Conservation (phyloP, 2,329 filamentous ascomycete species). For the Monosporascus sp. region DNA sequence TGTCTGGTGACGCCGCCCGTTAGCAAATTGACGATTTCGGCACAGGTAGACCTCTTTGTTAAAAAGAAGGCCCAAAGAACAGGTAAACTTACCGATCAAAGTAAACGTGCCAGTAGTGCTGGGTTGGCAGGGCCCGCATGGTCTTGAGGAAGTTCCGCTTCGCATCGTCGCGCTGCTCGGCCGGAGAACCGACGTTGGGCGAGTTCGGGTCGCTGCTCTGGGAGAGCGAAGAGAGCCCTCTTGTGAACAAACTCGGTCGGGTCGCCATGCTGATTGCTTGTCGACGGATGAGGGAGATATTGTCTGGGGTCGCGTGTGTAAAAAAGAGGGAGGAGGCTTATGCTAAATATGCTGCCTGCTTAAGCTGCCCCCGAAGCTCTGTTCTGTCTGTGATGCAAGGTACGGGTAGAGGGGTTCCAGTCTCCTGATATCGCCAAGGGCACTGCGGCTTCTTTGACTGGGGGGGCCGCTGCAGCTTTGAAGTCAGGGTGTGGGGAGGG, state of each 20-base stretch:
- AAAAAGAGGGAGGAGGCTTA: slow-evolving; percentile 1
- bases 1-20: slow-evolving; percentile 25
- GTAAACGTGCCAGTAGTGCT: slow-evolving; percentile 75
- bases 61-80: not conserved
- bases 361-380: not conserved
- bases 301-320: slow-evolving; percentile 11
- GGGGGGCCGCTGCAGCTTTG: not conserved
- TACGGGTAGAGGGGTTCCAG: not conserved
- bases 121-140: slow-evolving; percentile 66
- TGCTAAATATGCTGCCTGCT: not conserved
- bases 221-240: slow-evolving; percentile 57
- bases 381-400: not conserved
- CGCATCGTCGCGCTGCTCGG: slow-evolving; percentile 68
- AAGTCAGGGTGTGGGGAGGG: not conserved
- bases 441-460: not conserved
- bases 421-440: not conserved
- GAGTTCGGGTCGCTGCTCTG: slow-evolving; percentile 55
- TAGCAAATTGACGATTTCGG: too few species aligned
- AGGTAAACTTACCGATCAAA: slow-evolving; percentile 48
- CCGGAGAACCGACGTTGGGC: slow-evolving; percentile 58
- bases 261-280: slow-evolving; percentile 40
- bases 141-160: slow-evolving; percentile 79
- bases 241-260: slow-evolving; percentile 55
- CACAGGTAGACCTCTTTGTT: not conserved
- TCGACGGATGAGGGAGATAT: slow-evolving; percentile 1